Evolutionary conservation across 257 asterid genomes (phyloP).

Genomic region (Plantago ovata): DNA sequence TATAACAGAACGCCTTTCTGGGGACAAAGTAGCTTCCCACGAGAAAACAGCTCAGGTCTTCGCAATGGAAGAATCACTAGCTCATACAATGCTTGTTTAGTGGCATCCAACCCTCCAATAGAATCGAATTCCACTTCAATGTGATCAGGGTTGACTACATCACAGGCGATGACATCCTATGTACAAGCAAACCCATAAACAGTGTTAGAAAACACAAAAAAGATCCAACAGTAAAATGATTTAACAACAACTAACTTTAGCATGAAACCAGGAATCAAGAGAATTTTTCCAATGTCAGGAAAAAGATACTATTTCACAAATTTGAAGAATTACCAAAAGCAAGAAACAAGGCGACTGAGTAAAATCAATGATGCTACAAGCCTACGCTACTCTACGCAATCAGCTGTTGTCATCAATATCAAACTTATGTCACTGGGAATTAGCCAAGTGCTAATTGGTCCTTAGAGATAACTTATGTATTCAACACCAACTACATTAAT

Average conservation of each 20-base stretch:
- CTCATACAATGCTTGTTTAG: conserved; percentile 69
- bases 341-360: too few relatives aligned
- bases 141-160: conserved; percentile 79
- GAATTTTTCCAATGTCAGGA: neutral
- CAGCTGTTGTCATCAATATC: too few relatives aligned
- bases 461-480: too few relatives aligned
- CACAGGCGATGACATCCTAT: conserved; percentile 94
- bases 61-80: conserved; percentile 82
- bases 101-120: conserved; percentile 87
- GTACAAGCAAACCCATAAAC: conserved; percentile 14
- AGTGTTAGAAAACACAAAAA: conserved; percentile 19
- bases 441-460: too few relatives aligned
- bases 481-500: too few relatives aligned
- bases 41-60: conserved; percentile 87
- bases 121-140: conserved; percentile 74
- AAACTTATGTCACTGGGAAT: too few relatives aligned
- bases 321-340: too few relatives aligned
- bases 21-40: conserved; percentile 86
- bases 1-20: conserved; percentile 90
- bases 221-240: neutral
- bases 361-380: too few relatives aligned
- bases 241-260: conserved; percentile 5
- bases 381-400: too few relatives aligned
- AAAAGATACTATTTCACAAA: neutral
- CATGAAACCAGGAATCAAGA: conserved; percentile 9